phyloP scores from a whole-genome alignment of 129 eudicot genomes.

The Chrysanthemum makinoi region DNA sequence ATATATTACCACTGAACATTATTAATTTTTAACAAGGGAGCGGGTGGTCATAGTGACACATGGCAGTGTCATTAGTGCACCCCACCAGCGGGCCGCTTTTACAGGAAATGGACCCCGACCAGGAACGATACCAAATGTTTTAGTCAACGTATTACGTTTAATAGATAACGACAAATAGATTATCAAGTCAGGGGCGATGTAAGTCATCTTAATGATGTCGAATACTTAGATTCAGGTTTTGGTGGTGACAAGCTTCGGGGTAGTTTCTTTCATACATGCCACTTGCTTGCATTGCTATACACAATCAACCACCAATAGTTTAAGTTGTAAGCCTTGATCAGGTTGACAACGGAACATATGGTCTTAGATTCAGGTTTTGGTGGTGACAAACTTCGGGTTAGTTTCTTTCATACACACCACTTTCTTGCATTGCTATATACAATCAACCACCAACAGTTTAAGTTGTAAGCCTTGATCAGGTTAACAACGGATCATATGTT shows the following conservation, averaged over 20 bases:
- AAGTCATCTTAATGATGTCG: conserved; percentile 53
- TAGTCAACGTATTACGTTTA: conserved; percentile 51
- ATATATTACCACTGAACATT: not conserved
- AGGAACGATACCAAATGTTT: conserved; percentile 53
- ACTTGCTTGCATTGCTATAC: not conserved
- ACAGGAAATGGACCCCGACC: conserved; percentile 25
- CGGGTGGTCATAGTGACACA: conserved; percentile 85
- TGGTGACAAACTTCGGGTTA: too few species aligned
- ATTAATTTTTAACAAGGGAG: conserved; percentile 42
- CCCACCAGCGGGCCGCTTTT: conserved; percentile 50
- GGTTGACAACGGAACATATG: too few species aligned
- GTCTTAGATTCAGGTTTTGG: too few species aligned
- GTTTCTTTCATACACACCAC: too few species aligned
- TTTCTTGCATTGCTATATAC: too few species aligned
- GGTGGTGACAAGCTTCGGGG: conserved; percentile 69
- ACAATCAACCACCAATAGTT: too few species aligned
- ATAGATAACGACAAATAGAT: conserved; percentile 48
- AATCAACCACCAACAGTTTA: too few species aligned
- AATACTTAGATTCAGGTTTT: conserved; percentile 57
- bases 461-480: too few species aligned
- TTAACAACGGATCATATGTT: too few species aligned
- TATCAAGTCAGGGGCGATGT: conserved; percentile 68
- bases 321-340: too few species aligned
- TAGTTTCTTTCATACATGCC: conserved; percentile 33
- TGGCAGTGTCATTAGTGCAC: conserved; percentile 74